Percentiles rank a stretch among this genome's conserved stretches.
Evolutionary conservation across 2,329 filamentous ascomycete genomes (phyloP).

Genomic region (Cadophora malorum): DNA sequence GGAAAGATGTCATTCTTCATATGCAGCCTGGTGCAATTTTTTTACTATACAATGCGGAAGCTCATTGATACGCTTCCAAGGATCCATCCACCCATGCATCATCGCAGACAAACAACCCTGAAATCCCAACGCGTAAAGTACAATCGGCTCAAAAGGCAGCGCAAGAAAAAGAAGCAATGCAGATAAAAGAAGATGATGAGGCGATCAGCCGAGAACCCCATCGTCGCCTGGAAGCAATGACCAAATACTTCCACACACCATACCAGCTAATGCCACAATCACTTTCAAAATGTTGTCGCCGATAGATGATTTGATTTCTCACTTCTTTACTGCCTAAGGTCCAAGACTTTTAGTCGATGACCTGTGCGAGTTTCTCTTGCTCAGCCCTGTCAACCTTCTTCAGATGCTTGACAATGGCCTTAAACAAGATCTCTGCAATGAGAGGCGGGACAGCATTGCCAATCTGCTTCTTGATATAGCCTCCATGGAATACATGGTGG

Average conservation of each 20-base stretch:
- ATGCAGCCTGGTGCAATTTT: neutral
- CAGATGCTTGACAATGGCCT: constrained; percentile 48
- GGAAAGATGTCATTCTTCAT: neutral
- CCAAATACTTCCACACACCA: neutral
- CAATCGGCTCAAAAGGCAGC: neutral
- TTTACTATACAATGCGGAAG: neutral
- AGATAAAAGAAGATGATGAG: neutral
- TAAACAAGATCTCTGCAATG: constrained; percentile 52
- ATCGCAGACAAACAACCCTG: neutral
- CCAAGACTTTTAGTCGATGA: neutral
- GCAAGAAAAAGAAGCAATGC: neutral
- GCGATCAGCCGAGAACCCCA: no score
- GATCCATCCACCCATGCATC: neutral
- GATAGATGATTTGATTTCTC: neutral
- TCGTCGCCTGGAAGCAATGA: neutral
- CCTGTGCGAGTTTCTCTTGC: neutral
- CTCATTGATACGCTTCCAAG: neutral
- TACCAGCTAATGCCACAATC: neutral
- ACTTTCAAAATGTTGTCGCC: neutral
- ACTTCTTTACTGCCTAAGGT: neutral
- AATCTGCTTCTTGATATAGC: constrained; percentile 65
- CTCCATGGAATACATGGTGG: constrained; percentile 60
- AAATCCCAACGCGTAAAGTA: neutral
- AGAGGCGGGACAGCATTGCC: constrained; percentile 80
- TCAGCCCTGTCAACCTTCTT: constrained; percentile 27